Conservation (phyloP, 2,329 filamentous ascomycete species). For the Aspergillus sp. region DNA sequence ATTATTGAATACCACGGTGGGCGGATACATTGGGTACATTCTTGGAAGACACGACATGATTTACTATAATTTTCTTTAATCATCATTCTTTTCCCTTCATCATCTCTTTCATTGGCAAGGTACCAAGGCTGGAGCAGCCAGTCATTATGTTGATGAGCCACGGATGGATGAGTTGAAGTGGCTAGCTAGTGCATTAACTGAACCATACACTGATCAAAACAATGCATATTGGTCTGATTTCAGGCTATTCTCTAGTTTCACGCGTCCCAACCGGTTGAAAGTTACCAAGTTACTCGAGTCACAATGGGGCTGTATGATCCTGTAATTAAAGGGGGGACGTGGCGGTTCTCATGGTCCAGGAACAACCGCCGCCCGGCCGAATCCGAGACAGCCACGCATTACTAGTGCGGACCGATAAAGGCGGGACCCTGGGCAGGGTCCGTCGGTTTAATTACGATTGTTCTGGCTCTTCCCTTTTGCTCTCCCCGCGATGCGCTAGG, state of each 20-base stretch:
- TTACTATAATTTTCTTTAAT: slow-evolving; percentile 12
- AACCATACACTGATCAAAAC: no score
- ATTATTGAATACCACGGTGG: slow-evolving; percentile 8
- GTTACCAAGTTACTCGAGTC: no score
- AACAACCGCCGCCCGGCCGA: no score
- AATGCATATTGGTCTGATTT: no score
- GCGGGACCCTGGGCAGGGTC: neutral
- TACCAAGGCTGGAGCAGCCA: no score
- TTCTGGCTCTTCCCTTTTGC: neutral
- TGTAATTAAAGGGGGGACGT: no score
- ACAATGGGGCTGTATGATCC: no score
- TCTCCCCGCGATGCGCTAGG: neutral
- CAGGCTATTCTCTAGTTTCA: no score
- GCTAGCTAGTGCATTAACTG: no score
- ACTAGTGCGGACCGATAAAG: neutral
- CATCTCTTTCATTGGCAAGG: slow-evolving; percentile 5
- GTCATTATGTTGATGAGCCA: slow-evolving; percentile 13
- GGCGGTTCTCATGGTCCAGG: neutral
- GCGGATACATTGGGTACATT: slow-evolving; percentile 15
- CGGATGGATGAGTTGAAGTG: slow-evolving; percentile 4
- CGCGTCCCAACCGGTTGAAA: no score
- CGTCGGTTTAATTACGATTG: neutral
- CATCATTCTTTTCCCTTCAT: slow-evolving; percentile 6
- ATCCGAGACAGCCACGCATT: neutral
- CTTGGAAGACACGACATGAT: slow-evolving; percentile 11